A percentile compares a stretch with the other conserved stretches of the same genome.
Evolutionary conservation across 306 rosid genomes (phyloP).

Genomic region (Inga laurina): DNA sequence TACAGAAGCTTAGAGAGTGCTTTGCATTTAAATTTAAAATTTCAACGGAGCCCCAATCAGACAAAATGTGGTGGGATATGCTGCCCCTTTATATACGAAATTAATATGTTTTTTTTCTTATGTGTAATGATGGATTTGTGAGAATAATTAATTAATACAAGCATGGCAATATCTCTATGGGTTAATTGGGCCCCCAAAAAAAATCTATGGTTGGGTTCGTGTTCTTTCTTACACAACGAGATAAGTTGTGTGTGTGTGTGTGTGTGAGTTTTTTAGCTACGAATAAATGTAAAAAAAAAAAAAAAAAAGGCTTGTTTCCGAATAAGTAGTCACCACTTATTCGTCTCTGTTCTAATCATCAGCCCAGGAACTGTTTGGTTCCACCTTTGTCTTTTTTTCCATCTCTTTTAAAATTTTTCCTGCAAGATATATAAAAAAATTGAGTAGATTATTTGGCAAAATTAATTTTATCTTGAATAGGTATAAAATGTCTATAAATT

Average conservation of each 20-base stretch:
- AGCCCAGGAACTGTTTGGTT: too few relatives aligned
- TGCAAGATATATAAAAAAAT: too few relatives aligned
- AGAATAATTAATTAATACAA: neutral
- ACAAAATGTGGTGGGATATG: constrained; percentile 26
- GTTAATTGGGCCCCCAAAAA: neutral
- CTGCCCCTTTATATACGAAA: neutral
- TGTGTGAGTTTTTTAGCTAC: too few relatives aligned
- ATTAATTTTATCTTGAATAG: too few relatives aligned
- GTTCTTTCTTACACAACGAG: neutral
- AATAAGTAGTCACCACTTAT: too few relatives aligned
- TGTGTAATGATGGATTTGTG: neutral
- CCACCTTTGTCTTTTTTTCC: too few relatives aligned
- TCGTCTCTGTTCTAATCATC: too few relatives aligned
- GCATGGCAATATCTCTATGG: neutral
- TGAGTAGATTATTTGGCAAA: too few relatives aligned
- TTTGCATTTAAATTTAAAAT: neutral
- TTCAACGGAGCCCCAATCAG: constrained; percentile 13
- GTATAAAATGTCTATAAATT: neutral
- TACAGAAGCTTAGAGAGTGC: neutral
- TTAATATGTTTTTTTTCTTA: neutral
- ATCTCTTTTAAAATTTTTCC: too few relatives aligned
- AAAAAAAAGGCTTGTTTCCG: too few relatives aligned
- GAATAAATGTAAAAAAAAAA: too few relatives aligned
- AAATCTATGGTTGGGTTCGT: neutral
- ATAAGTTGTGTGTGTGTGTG: neutral